phyloP scores from a whole-genome alignment of 352 stramenopile species.

The Blastocystis sp. region DNA sequence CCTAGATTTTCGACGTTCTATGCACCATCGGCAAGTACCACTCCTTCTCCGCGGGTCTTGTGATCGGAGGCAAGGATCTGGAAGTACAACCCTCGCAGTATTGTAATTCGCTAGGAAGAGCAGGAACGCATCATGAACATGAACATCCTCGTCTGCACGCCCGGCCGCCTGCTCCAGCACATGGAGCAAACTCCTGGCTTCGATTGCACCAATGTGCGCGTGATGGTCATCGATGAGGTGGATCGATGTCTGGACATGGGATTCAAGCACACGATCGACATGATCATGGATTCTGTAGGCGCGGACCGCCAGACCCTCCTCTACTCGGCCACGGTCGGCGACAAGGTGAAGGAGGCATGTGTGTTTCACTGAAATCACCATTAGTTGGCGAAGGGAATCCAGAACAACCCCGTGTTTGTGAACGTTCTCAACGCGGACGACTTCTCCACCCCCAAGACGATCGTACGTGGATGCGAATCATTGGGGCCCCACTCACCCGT shows the following conservation, averaged over 20 bases:
- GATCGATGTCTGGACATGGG: conserved; percentile 78
- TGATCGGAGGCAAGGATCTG: conserved; percentile 93
- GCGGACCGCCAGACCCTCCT: conserved; percentile 88
- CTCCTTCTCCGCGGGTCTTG: conserved; percentile 88
- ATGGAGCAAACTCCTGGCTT: conserved; percentile 96
- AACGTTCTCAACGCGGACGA: conserved; percentile 87
- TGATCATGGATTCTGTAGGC: conserved; percentile 78
- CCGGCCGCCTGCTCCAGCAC: conserved; percentile 92
- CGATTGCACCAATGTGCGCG: conserved; percentile 85
- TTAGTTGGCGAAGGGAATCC: conserved; percentile 88
- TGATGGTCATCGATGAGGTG: conserved; percentile 79
- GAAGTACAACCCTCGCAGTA: conserved; percentile 44
- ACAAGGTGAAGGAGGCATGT: conserved; percentile 81
- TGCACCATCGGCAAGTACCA: conserved; percentile 89
- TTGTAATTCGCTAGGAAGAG: conserved; percentile 78
- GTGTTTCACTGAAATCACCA: neutral
- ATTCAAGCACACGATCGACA: conserved; percentile 78
- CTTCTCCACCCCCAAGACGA: conserved; percentile 81
- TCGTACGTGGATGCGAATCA: neutral
- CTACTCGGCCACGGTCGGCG: conserved; percentile 94
- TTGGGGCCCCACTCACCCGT: neutral
- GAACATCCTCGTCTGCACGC: conserved; percentile 95
- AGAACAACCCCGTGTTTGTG: conserved; percentile 92
- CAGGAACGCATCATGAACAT: conserved; percentile 87
- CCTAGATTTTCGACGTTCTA: conserved; percentile 92